Conservation (phyloP, 305 asterid species). For the Stenogyne calaminthoides region DNA sequence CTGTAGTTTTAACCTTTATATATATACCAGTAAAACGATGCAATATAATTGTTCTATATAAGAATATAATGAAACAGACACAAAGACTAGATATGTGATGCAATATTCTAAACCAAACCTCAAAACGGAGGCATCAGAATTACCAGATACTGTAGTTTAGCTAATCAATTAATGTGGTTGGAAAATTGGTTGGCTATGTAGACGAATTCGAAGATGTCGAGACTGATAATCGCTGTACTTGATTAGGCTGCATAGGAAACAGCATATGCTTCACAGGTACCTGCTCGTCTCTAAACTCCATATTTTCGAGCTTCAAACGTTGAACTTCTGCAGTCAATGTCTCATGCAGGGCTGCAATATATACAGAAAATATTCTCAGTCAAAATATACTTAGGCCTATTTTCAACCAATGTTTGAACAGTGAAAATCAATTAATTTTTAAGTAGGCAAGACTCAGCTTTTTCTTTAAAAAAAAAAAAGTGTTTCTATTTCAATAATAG, state of each 20-base stretch:
- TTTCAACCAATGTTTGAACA: too few relatives aligned
- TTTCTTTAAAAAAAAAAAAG: too few relatives aligned
- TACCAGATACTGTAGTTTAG: constrained; percentile 20
- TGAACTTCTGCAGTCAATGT: constrained; percentile 72
- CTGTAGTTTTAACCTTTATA: constrained; percentile 28
- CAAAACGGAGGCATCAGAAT: background rate
- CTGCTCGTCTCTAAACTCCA: constrained; percentile 61
- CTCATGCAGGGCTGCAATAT: constrained; percentile 72
- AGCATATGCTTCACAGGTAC: constrained; percentile 52
- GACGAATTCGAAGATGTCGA: constrained; percentile 49
- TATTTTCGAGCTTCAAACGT: constrained; percentile 63
- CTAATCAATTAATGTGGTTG: constrained; percentile 21
- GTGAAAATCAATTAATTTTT: too few relatives aligned
- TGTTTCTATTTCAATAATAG: too few relatives aligned
- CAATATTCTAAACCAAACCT: constrained; percentile 28
- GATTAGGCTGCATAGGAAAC: constrained; percentile 54
- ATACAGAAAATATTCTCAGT: background rate
- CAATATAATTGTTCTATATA: constrained; percentile 28
- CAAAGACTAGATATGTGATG: constrained; percentile 10
- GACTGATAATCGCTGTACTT: constrained; percentile 44
- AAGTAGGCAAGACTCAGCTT: too few relatives aligned
- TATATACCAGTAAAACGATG: constrained; percentile 29
- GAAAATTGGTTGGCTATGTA: background rate
- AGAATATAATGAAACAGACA: constrained; percentile 15
- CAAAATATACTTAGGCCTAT: too few relatives aligned